These are phyloP conservation scores for Quercus suber DNA, from an alignment of 306 rosid species.

Conservation along the genomic window DNA sequence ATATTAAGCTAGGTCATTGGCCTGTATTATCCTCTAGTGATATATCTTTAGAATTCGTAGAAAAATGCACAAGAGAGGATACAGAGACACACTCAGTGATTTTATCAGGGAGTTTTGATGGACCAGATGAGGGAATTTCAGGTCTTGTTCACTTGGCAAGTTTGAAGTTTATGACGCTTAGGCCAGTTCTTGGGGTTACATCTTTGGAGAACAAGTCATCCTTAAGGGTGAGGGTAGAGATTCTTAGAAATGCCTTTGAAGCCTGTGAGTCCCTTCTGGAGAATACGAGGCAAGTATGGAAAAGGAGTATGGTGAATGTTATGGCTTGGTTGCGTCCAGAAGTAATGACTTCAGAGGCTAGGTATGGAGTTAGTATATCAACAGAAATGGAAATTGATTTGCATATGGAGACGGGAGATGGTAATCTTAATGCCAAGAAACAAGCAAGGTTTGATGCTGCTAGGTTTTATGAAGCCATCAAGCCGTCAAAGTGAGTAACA, in stretches of 20 bases:
- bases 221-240: slow-evolving; percentile 72
- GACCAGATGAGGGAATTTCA: slow-evolving; percentile 79
- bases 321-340: slow-evolving; percentile 93
- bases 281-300: slow-evolving; percentile 71
- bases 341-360: slow-evolving; percentile 68
- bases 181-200: slow-evolving; percentile 54
- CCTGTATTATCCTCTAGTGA: slow-evolving; percentile 67
- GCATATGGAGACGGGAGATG: slow-evolving; percentile 35
- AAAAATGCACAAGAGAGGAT: slow-evolving; percentile 28
- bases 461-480: slow-evolving; percentile 86
- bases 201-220: slow-evolving; percentile 43
- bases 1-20: slow-evolving; percentile 86
- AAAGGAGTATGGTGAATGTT: slow-evolving; percentile 80
- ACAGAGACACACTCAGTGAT: slow-evolving; percentile 45
- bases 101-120: slow-evolving; percentile 79
- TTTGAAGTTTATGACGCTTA: slow-evolving; percentile 70
- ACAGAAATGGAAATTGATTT: slow-evolving; percentile 49
- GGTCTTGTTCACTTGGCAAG: slow-evolving; percentile 78
- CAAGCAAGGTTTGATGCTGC: slow-evolving; percentile 62
- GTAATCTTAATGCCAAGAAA: slow-evolving; percentile 22
- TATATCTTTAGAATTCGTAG: slow-evolving; percentile 63
- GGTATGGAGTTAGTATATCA: slow-evolving; percentile 51
- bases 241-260: slow-evolving; percentile 57
- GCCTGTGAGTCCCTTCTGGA: slow-evolving; percentile 82
- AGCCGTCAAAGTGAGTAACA: slow-evolving; percentile 82